Percentiles rank a stretch among this genome's conserved stretches.
Conservation (phyloP, 805 yeast genomes). For the Nematodospora valgi region DNA sequence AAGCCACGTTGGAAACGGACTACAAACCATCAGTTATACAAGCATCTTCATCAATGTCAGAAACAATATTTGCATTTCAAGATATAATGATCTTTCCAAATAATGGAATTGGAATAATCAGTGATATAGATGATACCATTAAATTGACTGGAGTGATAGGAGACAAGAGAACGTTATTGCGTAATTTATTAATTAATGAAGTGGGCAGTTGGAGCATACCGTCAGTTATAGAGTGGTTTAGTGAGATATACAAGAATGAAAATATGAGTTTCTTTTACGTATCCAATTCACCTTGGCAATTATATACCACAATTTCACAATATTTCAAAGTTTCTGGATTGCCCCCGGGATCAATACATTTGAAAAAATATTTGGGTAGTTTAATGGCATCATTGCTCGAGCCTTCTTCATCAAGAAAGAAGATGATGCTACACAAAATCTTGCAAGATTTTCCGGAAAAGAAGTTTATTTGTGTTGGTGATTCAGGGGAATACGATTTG, state of each 20-base stretch:
- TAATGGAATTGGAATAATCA: slow-evolving; percentile 67
- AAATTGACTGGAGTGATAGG: slow-evolving; percentile 88
- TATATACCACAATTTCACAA: slow-evolving; percentile 57
- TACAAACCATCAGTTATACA: slow-evolving; percentile 62
- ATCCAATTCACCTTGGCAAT: slow-evolving; percentile 93
- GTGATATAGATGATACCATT: slow-evolving; percentile 94
- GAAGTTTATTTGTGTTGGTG: slow-evolving; percentile 84
- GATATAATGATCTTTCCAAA: slow-evolving; percentile 41
- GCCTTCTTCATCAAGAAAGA: slow-evolving; percentile 81
- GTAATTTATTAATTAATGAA: slow-evolving; percentile 70
- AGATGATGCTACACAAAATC: slow-evolving; percentile 58
- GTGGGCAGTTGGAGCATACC: slow-evolving; percentile 68
- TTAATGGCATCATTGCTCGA: slow-evolving; percentile 79
- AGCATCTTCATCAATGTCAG: slow-evolving; percentile 46
- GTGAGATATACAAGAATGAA: slow-evolving; percentile 37
- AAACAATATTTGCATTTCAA: slow-evolving; percentile 44
- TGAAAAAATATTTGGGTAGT: slow-evolving; percentile 85
- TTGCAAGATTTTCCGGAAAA: slow-evolving; percentile 71
- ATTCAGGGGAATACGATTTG: slow-evolving; percentile 91
- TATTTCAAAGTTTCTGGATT: slow-evolving; percentile 54
- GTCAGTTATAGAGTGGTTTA: slow-evolving; percentile 72
- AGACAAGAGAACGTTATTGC: slow-evolving; percentile 77
- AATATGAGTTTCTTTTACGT: slow-evolving; percentile 83
- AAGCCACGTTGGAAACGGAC: slow-evolving; percentile 46
- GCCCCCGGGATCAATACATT: slow-evolving; percentile 80